A percentile compares a stretch with the other conserved stretches of the same genome.
Evolutionary conservation across 805 yeast species (phyloP).

Genomic region (Hanseniaspora hatyaiensis): DNA sequence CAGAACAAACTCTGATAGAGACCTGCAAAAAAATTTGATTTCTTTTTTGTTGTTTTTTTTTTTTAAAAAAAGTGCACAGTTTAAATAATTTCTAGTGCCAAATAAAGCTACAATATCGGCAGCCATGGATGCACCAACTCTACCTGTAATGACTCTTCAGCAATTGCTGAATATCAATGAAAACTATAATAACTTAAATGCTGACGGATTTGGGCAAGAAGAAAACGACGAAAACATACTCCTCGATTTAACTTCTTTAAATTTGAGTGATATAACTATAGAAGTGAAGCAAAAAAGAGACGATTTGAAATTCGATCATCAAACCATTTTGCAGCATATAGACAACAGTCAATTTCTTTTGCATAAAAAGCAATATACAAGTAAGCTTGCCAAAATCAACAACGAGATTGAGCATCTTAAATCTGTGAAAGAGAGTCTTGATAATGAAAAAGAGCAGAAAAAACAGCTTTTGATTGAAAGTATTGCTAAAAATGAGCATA

Average conservation of each 20-base stretch:
- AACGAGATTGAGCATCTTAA: constrained; percentile 3
- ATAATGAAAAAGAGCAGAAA: constrained; percentile 3
- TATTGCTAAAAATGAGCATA: neutral
- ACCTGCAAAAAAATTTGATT: no score
- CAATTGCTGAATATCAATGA: neutral
- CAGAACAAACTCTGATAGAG: no score
- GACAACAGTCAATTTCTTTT: constrained; percentile 5
- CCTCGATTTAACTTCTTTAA: constrained; percentile 3
- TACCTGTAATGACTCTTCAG: constrained; percentile 13
- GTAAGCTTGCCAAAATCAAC: constrained; percentile 1
- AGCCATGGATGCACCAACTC: constrained; percentile 10
- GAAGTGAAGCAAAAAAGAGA: constrained; percentile 9
- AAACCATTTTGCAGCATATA: constrained; percentile 7
- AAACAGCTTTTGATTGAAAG: neutral
- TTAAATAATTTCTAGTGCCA: no score
- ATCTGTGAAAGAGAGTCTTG: neutral
- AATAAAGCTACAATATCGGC: no score
- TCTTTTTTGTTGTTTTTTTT: no score
- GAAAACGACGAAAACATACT: constrained; percentile 1
- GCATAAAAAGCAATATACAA: constrained; percentile 2
- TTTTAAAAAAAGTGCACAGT: no score
- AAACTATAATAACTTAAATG: neutral
- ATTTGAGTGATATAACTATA: constrained; percentile 3
- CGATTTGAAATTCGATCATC: constrained; percentile 11
- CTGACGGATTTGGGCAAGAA: neutral